Evolutionary conservation across 306 rosid genomes (phyloP), one percentile per base, ranked within the genome.

Genomic region (Begonia masoniana): DNA sequence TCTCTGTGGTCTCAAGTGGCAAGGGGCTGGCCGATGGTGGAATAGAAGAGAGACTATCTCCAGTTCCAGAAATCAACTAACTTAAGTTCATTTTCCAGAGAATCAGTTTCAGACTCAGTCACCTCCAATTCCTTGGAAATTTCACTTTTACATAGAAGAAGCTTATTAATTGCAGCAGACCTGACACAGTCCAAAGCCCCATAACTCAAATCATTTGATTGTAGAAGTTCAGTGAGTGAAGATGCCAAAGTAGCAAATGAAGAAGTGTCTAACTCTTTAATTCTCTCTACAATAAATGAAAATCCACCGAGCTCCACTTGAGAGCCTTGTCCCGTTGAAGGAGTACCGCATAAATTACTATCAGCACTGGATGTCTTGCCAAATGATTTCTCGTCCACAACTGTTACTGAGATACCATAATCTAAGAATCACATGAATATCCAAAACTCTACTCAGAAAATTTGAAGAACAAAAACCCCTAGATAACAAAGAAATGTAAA

Each of bases 61-160:
- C 67, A 54, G 76, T 60, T 13, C 55, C 75, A 41, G 77, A 79
- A 43, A 76, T 87, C 68, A 87, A 67, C n/a, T 0, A 55, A 70
- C 74, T 82, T 92, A 14, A 81, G 75, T 67, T 92, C 87, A 56
- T 63, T 92, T 75, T 92, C 99, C 52, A 92, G 96, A 41, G 16
- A 76, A 79, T 92, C 99, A 70, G 81, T 81, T 78, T 87, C 95
- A 64, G 93, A 68, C 66, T 87, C 95, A 8, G 95, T 92, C 59
- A 71, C 68, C 82, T 87, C 99, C 87, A 92, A 48, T 12, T 73
- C 78, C 77, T 87, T 92, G 3, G 96, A 92, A 67, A 92, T 62
- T 60, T 92, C 93, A 68, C 83, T 80, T 76, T 92, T 92, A 86
- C 72, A 92, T 58, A 80, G 62, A 49, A 87, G 77, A 58, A 92